Percentiles rank a stretch among this genome's conserved stretches.
These are phyloP conservation scores for Sporisorium graminicola DNA, from an alignment of 1,284 basidiomycete genomes.

Conservation along the genomic window DNA sequence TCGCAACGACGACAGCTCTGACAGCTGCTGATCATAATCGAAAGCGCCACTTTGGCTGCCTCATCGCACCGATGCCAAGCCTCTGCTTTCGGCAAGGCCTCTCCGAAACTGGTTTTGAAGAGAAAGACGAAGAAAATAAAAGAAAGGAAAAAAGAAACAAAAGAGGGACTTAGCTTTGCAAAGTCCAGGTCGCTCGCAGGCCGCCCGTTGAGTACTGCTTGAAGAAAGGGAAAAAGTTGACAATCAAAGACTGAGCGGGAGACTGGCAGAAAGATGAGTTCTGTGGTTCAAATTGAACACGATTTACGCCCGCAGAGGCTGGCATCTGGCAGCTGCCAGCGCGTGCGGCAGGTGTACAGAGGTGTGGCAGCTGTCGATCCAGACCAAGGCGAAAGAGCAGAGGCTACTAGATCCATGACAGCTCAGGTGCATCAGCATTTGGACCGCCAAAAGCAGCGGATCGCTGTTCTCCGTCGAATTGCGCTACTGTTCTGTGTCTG, in stretches of 20 bases:
- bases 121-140: not conserved
- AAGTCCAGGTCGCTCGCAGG: too few relatives aligned
- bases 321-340: not conserved
- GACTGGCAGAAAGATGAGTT: not conserved
- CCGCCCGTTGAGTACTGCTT: too few relatives aligned
- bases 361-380: not conserved
- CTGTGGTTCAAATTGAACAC: not conserved
- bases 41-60: constrained; percentile 9
- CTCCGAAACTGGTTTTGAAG: constrained; percentile 1
- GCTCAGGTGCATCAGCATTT: not conserved
- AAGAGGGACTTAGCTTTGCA: not conserved
- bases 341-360: not conserved
- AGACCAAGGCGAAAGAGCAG: not conserved
- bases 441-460: too few relatives aligned
- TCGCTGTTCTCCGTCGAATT: too few relatives aligned
- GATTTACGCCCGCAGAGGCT: not conserved
- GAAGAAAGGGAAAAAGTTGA: too few relatives aligned
- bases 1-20: not conserved
- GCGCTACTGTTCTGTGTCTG: not conserved
- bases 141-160: not conserved
- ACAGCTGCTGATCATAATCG: constrained; percentile 1
- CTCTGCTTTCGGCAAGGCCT: not conserved
- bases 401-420: not conserved
- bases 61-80: not conserved
- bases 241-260: too few relatives aligned